Conservation (phyloP, 2,329 filamentous ascomycete genomes). For the Penicillium sp. region DNA sequence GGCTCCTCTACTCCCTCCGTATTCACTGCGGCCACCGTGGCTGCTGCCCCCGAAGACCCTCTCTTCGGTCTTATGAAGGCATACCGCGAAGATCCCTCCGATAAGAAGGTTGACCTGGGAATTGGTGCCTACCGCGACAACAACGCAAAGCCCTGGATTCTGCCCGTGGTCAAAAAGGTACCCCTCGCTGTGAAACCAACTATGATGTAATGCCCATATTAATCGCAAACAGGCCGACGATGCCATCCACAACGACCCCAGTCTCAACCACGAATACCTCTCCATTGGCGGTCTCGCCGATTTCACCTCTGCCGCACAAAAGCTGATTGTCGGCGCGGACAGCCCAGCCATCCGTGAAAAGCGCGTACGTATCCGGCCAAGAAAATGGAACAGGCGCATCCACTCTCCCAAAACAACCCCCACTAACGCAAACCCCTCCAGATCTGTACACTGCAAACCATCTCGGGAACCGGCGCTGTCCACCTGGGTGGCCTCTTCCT, state of each 20-base stretch:
- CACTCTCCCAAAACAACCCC: neutral
- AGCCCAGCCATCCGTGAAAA: conserved; percentile 83
- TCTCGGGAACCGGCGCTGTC: conserved; percentile 94
- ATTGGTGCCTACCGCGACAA: conserved; percentile 94
- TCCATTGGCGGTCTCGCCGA: conserved; percentile 85
- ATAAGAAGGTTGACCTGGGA: conserved; percentile 90
- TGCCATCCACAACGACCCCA: conserved; percentile 81
- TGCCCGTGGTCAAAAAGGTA: conserved; percentile 96
- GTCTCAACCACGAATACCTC: conserved; percentile 96
- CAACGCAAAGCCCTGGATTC: conserved; percentile 94
- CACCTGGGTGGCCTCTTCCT: conserved; percentile 95
- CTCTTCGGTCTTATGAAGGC: conserved; percentile 91
- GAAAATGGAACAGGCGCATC: neutral
- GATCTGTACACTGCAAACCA: conserved; percentile 82
- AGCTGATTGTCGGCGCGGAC: conserved; percentile 78
- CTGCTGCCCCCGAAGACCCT: conserved; percentile 90
- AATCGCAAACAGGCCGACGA: conserved; percentile 72
- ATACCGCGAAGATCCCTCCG: conserved; percentile 73
- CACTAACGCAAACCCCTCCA: conserved; percentile 25
- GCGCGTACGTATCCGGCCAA: conserved; percentile 54
- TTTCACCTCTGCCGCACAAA: conserved; percentile 87
- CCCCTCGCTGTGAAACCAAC: neutral
- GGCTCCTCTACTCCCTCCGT: conserved; percentile 62
- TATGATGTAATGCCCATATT: conserved; percentile 3
- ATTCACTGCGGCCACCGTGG: conserved; percentile 76